Evolutionary conservation across 352 stramenopile species (phyloP).

Genomic region (Poterioochromonas sp.): DNA sequence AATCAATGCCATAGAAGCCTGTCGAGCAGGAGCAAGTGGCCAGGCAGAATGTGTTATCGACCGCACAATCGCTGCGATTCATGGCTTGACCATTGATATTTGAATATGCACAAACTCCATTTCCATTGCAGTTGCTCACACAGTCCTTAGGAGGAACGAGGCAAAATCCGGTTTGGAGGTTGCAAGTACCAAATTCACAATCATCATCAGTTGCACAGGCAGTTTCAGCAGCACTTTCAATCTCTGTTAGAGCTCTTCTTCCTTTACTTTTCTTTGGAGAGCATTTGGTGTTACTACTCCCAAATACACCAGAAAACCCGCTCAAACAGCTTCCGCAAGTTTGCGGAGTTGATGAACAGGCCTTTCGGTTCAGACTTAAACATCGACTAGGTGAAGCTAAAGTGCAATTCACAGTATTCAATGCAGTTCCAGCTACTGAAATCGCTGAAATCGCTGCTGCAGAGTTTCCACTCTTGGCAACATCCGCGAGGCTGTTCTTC

Average conservation of each 20-base stretch:
- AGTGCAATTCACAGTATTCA: not conserved
- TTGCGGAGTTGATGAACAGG: not conserved
- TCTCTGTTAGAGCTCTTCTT: no score
- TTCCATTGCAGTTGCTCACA: no score
- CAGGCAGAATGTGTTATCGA: not conserved
- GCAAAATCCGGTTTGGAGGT: no score
- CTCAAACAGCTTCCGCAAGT: not conserved
- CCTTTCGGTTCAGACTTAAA: not conserved
- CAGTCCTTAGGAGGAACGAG: no score
- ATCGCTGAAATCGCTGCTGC: not conserved
- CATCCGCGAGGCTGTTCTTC: not conserved
- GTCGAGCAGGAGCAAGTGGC: not conserved
- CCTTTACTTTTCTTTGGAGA: not conserved
- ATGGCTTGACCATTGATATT: no score
- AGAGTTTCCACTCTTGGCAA: not conserved
- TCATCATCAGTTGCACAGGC: no score
- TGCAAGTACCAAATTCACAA: no score
- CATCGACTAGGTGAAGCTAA: not conserved
- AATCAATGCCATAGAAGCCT: constrained; percentile 1
- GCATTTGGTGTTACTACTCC: not conserved
- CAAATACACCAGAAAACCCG: not conserved
- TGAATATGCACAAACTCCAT: no score
- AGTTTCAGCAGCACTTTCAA: no score
- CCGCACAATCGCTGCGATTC: no score
- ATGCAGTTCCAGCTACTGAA: no score